Evolutionary conservation across 192 early-diverging fungal genomes (phyloP).

Genomic region (Backusella mclennaniae): DNA sequence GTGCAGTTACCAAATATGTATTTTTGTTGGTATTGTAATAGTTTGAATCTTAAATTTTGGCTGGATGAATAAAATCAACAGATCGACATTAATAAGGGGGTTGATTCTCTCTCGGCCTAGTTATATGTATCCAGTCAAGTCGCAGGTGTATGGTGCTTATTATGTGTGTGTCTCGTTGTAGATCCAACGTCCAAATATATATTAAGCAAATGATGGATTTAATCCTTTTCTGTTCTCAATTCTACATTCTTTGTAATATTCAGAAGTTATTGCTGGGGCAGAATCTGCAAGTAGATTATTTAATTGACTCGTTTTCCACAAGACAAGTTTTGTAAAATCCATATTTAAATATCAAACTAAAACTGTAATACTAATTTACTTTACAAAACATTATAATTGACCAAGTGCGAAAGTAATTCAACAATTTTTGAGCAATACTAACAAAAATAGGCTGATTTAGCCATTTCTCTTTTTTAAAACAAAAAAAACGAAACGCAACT

Average conservation of each 20-base stretch:
- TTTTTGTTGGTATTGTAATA: neutral
- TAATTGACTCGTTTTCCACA: neutral
- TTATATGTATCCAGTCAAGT: no score
- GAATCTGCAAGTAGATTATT: no score
- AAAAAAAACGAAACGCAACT: neutral
- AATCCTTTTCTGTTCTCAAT: no score
- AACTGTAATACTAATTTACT: neutral
- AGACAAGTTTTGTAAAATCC: neutral
- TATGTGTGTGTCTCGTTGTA: no score
- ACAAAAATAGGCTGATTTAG: no score
- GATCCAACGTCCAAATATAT: no score
- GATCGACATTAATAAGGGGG: neutral
- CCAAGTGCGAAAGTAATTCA: neutral
- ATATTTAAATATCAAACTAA: neutral
- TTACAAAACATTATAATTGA: neutral
- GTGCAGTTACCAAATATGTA: conserved; percentile 4
- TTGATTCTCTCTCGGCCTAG: neutral
- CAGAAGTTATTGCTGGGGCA: no score
- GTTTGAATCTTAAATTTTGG: neutral
- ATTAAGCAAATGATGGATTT: no score
- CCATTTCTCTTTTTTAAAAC: neutral
- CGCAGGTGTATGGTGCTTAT: no score
- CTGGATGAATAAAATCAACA: neutral
- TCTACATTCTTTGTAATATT: no score
- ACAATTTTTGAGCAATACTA: neutral